Base-by-base conservation (phyloP, 1,284 basidiomycete genomes). In the Coniophora puteana region DNA sequence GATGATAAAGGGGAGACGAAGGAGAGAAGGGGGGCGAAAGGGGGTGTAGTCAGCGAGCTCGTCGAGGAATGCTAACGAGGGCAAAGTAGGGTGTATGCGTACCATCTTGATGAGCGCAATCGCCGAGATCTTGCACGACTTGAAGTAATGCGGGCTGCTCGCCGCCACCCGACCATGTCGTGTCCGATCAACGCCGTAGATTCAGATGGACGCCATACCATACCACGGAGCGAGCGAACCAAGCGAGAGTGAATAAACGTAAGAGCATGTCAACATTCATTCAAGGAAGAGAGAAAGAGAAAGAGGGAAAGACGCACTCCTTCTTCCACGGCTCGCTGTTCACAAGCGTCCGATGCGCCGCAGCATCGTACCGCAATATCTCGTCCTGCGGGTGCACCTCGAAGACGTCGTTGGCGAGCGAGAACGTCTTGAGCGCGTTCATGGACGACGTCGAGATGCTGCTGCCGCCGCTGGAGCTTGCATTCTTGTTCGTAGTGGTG, bases 41-140 rank as follows among this genome's bases (percentile, higher is more conserved):
- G 8, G n/a, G n/a, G 38, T 18, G 14, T 25, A 12, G 4, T 6
- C 4, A 31, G 35, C 30, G 34, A 23, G 13, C 8, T 8, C 8
- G 11, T 21, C 3, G 26, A 37, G 4, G 36, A 31, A 20, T n/a
- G n/a, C n/a, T n/a, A n/a, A n/a, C n/a, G n/a, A n/a, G 34, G 24
- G 34, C 41, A 8, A 46, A 28, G 12, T 5, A 38, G n/a, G 6
- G 8, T 5, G 11, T 25, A 20, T 30, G 42, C 46, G 40, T 63
- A 93, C 95, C 95, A 99, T 99, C 74, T 99, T 99, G 68, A 98
- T 95, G 50, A 99, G 66, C 6, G 95, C 93, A 22, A 95, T 83
- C 0, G 93, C 93, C 1, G 92, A 95, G 49, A 99, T 95, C 66
- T 89, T 92, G 65, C 95, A 95, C 41, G 83, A 78, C 58, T 90